These are phyloP conservation scores for Suillus decipiens DNA, from an alignment of 768 basidiomycete species.

Conservation along the genomic window DNA sequence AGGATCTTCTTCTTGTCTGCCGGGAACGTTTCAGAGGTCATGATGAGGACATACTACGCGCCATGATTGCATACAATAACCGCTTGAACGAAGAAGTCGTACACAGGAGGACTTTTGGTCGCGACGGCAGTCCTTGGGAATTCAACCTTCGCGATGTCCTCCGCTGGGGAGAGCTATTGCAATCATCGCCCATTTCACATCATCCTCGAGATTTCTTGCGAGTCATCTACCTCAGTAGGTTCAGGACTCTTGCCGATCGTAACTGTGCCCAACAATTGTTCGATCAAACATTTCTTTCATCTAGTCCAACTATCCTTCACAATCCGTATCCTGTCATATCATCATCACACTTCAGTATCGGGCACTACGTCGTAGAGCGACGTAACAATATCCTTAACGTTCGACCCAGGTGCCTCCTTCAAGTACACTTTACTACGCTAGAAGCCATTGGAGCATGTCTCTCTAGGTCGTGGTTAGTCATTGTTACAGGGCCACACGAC, in stretches of 20 bases:
- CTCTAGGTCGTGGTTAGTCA: conserved; percentile 82
- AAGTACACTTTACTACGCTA: conserved; percentile 61
- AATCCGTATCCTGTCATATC: conserved; percentile 40
- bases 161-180: conserved; percentile 75
- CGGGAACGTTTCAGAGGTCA: conserved; percentile 68
- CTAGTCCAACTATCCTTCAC: conserved; percentile 38
- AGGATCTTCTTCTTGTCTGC: conserved; percentile 81
- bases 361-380: conserved; percentile 52
- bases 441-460: conserved; percentile 79
- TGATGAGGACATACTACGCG: conserved; percentile 51
- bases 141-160: conserved; percentile 96
- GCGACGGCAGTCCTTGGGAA: conserved; percentile 92
- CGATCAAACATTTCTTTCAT: conserved; percentile 46
- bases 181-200: conserved; percentile 27
- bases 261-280: conserved; percentile 52
- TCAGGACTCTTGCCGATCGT: conserved; percentile 75
- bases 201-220: conserved; percentile 68
- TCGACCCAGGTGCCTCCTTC: conserved; percentile 55
- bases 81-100: conserved; percentile 68
- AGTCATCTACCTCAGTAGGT: conserved; percentile 82
- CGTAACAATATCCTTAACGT: conserved; percentile 30
- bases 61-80: conserved; percentile 85
- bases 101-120: conserved; percentile 64
- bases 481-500: conserved; percentile 73
- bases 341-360: conserved; percentile 59